phyloP scores from a whole-genome alignment of 2,329 filamentous ascomycete genomes.

The Fusarium humuli region DNA sequence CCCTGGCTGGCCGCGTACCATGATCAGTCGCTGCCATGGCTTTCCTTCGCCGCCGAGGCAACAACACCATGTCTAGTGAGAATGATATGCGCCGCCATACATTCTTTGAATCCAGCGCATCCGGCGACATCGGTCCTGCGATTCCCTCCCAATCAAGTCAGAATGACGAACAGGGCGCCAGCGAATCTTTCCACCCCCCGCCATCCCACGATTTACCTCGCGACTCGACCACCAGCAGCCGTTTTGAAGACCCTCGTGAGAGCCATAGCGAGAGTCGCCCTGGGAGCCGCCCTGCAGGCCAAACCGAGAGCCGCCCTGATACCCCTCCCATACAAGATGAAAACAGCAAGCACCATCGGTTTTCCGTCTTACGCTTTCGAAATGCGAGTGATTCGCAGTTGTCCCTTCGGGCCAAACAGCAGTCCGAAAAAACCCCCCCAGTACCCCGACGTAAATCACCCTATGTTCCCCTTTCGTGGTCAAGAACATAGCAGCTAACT shows the following conservation, averaged over 20 bases:
- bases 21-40: constrained; percentile 63
- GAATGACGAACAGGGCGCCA: constrained; percentile 31
- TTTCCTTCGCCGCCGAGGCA: constrained; percentile 71
- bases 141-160: constrained; percentile 41
- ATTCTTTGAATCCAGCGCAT: constrained; percentile 50
- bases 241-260: constrained; percentile 11
- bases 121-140: constrained; percentile 44
- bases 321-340: constrained; percentile 67
- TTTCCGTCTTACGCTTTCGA: constrained; percentile 82
- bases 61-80: constrained; percentile 69
- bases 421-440: constrained; percentile 68
- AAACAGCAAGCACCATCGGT: constrained; percentile 68
- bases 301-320: constrained; percentile 52
- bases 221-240: constrained; percentile 25
- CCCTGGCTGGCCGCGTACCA: constrained; percentile 50
- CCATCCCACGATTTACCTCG: constrained; percentile 44
- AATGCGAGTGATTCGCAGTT: constrained; percentile 95
- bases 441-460: constrained; percentile 66
- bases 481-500: constrained; percentile 25
- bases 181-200: constrained; percentile 37
- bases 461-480: constrained; percentile 6
- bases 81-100: constrained; percentile 68
- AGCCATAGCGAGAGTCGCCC: constrained; percentile 25
- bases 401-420: constrained; percentile 78
- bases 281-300: constrained; percentile 18